These are phyloP conservation scores for Thinopyrum elongatum DNA, from an alignment of 176 grass and related monocot genomes.

Conservation along the genomic window DNA sequence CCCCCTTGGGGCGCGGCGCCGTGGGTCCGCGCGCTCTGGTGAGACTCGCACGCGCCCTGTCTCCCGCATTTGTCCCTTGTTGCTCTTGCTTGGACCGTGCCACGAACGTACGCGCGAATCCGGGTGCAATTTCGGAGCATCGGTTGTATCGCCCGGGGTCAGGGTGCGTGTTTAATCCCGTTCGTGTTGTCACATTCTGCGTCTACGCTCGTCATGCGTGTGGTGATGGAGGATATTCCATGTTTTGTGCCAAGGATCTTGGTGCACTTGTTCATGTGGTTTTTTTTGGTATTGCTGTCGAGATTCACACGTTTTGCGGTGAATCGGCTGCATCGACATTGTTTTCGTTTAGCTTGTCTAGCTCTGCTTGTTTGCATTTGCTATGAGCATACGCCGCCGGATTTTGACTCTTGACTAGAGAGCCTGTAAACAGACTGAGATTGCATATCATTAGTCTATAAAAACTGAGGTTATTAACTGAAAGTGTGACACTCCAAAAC, in stretches of 20 bases:
- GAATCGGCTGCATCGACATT: conserved; percentile 19
- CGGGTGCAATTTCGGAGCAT: conserved; percentile 43
- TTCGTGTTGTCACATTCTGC: conserved; percentile 26
- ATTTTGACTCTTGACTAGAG: conserved; percentile 31
- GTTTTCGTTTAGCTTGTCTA: conserved; percentile 37
- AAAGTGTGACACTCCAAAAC: not conserved
- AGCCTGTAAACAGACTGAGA: conserved; percentile 2
- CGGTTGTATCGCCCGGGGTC: conserved; percentile 56
- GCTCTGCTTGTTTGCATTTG: conserved; percentile 17
- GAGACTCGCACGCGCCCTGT: not conserved
- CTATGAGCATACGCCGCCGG: not conserved
- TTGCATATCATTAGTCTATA: not conserved
- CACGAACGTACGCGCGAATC: conserved; percentile 38
- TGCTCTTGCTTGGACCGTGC: conserved; percentile 30
- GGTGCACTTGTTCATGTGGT: not conserved
- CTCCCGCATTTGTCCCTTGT: conserved; percentile 34
- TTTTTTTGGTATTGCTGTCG: conserved; percentile 26
- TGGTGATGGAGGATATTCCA: conserved; percentile 19
- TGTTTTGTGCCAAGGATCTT: conserved; percentile 38
- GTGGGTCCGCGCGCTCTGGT: conserved; percentile 40
- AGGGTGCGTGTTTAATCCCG: conserved; percentile 35
- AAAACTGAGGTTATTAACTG: not conserved
- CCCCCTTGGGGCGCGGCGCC: conserved; percentile 36
- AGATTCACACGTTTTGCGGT: conserved; percentile 30
- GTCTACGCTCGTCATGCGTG: conserved; percentile 20